Base-by-base conservation (phyloP, 352 stramenopile genomes). In the Phytophthora pluvialis region DNA sequence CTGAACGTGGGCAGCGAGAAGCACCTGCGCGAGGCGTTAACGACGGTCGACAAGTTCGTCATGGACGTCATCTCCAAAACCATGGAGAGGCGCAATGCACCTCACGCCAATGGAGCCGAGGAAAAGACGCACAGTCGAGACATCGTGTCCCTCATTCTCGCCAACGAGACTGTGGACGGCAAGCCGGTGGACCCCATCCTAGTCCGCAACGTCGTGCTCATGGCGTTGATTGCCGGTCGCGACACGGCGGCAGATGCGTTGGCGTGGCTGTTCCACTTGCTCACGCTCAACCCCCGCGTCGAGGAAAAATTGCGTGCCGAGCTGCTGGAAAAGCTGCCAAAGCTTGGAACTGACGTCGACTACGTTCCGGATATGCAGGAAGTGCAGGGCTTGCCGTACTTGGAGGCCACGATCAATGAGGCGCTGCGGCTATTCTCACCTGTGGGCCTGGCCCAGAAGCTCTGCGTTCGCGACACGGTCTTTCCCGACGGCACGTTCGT, bases 151-250 rank as follows among this genome's bases (percentile, higher is more conserved):
- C 56, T 80, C 13, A 62, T 80, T 26, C 48, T 80, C 1, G 60
- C 53, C 3, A 71, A 63, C 31, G 58, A 71, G 38, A 56, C 57
- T 8, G 45, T 63, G 3, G 67, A 83, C n/a, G 55, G 46, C 3
- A 62, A 74, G 33, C 44, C 49, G 0, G 55, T 78, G 15, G 60
- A 78, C 33, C 43, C 70, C 4, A 65, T 72, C 21, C 48, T 80
- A 7, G 48, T 94, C 6, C 80, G 84, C 18, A 78, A 90, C 58
- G 68, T 95, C 9, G 78, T 86, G 26, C 75, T 94, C 32, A 82
- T 71, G 51, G 73, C 89, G 8, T 51, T 95, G 13, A 72, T 90
- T 26, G 88, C 83, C 12, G 88, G 88, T 8, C 70, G 82, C 11
- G 83, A 94, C 62, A 94, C 86, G 7, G 85, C 86, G 2, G 69